A percentile compares a stretch with the other conserved stretches of the same genome.
phyloP scores from a whole-genome alignment of 768 basidiomycete species.

The Leccinum olivaceopallidum region DNA sequence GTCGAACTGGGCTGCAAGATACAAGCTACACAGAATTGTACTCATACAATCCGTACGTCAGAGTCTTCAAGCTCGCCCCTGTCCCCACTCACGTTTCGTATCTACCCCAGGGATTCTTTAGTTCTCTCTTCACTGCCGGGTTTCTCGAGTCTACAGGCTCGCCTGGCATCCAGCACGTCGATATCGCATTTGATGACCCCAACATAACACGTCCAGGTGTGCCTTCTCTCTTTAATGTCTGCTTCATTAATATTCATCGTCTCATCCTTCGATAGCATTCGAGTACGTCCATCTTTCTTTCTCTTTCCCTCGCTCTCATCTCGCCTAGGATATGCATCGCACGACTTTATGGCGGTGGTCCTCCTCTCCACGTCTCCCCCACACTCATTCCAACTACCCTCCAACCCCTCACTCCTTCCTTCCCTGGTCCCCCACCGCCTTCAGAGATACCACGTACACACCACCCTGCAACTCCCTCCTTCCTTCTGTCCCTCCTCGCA shows the following conservation, averaged over 20 bases:
- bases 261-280: constrained; percentile 57
- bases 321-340: constrained; percentile 74
- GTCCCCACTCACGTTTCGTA: constrained; percentile 6
- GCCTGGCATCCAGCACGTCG: constrained; percentile 50
- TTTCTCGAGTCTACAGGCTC: constrained; percentile 59
- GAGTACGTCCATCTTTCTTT: constrained; percentile 58
- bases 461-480: constrained; percentile 76
- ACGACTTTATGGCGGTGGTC: constrained; percentile 85
- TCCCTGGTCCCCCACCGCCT: constrained; percentile 36
- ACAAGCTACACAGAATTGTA: constrained; percentile 81
- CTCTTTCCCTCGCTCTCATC: constrained; percentile 13
- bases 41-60: constrained; percentile 80
- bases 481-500: constrained; percentile 85
- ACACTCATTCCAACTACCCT: constrained; percentile 61
- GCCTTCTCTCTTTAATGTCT: constrained; percentile 25
- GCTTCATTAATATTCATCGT: not conserved
- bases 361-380: constrained; percentile 66
- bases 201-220: constrained; percentile 87
- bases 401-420: constrained; percentile 73
- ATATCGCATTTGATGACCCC: constrained; percentile 75
- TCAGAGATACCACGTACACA: constrained; percentile 46
- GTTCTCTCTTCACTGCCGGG: constrained; percentile 80
- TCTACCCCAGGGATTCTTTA: constrained; percentile 73
- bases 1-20: constrained; percentile 59
- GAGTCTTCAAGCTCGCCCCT: not conserved